These are phyloP conservation scores for Kockiozyma suomiensis DNA, from an alignment of 805 yeast species.

Conservation along the genomic window DNA sequence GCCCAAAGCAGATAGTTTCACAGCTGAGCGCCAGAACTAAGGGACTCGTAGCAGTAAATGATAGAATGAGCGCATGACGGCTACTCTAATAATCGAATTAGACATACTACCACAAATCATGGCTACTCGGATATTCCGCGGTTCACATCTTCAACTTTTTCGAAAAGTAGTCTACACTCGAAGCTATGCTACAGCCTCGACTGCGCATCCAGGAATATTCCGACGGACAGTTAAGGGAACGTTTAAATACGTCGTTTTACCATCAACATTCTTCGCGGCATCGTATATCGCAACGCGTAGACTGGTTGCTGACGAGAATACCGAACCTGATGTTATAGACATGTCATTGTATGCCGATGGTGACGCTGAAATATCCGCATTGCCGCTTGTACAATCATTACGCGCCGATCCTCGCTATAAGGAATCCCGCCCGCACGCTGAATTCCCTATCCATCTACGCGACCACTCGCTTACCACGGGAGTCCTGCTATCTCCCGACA, in stretches of 20 bases:
- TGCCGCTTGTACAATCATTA: constrained; percentile 25
- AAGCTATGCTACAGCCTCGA: too few relatives aligned
- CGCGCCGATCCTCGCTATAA: constrained; percentile 33
- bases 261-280: neutral
- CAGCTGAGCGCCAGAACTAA: too few relatives aligned
- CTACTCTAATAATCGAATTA: too few relatives aligned
- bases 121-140: too few relatives aligned
- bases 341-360: neutral
- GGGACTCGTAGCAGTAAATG: too few relatives aligned
- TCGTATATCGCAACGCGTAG: constrained; percentile 1
- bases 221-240: neutral
- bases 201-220: neutral
- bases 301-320: neutral
- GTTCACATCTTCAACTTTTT: too few relatives aligned
- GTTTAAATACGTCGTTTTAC: constrained; percentile 11
- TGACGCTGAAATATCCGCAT: constrained; percentile 10
- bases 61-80: too few relatives aligned
- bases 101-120: too few relatives aligned
- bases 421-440: constrained; percentile 39
- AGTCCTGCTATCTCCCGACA: constrained; percentile 74
- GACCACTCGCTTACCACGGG: constrained; percentile 48
- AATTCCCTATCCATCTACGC: constrained; percentile 34
- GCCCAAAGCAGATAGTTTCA: too few relatives aligned
- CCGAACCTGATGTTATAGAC: neutral
- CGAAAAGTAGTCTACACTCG: too few relatives aligned